These are phyloP conservation scores for Vaccinium corymbosum DNA, from an alignment of 148 eudicot genomes.

Conservation along the genomic window DNA sequence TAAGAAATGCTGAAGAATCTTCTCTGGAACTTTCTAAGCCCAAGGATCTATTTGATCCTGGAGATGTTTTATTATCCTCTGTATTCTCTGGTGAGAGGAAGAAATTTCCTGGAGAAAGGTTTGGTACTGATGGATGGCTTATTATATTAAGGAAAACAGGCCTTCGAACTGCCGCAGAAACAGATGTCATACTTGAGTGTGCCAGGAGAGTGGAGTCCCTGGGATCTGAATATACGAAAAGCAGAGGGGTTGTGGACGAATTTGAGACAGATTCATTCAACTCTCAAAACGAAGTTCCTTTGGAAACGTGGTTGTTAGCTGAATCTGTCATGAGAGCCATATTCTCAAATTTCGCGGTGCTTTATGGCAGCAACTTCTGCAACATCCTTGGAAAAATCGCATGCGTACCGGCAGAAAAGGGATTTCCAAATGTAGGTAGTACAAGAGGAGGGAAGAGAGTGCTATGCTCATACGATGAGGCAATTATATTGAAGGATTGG, in stretches of 20 bases:
- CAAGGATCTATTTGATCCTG: conserved; percentile 85
- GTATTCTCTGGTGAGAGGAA: conserved; percentile 80
- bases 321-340: conserved; percentile 77
- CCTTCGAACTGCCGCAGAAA: conserved; percentile 65
- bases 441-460: conserved; percentile 85
- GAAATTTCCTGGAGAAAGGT: conserved; percentile 93
- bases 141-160: conserved; percentile 75
- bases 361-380: conserved; percentile 84
- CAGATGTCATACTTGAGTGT: conserved; percentile 87
- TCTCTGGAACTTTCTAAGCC: conserved; percentile 63
- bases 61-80: conserved; percentile 69
- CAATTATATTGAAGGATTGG: conserved; percentile 90
- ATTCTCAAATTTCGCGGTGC: conserved; percentile 88
- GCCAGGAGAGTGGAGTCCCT: conserved; percentile 86
- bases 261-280: conserved; percentile 49
- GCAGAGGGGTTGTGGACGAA: conserved; percentile 39
- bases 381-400: conserved; percentile 77
- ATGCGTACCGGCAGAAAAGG: conserved; percentile 88
- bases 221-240: conserved; percentile 59
- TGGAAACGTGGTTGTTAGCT: conserved; percentile 79
- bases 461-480: conserved; percentile 78
- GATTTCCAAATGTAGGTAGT: conserved; percentile 85
- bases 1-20: conserved; percentile 76
- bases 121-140: conserved; percentile 80
- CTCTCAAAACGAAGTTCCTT: conserved; percentile 58